Conservation (phyloP, 2,329 filamentous ascomycete species). For the Helotiales sp. region DNA sequence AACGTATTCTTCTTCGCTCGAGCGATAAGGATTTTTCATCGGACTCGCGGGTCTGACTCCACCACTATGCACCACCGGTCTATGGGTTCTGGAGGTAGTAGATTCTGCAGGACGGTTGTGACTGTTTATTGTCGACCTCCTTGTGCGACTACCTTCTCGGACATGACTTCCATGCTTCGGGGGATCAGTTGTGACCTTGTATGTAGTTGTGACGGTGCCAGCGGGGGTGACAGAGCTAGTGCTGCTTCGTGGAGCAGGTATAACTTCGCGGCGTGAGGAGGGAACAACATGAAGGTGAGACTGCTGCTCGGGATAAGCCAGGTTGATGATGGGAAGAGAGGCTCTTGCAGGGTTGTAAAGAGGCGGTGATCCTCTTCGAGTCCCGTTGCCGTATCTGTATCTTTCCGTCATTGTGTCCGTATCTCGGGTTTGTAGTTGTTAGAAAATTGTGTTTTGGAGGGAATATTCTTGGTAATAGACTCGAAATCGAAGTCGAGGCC, state of each 20-base stretch:
- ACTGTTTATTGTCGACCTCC: constrained; percentile 51
- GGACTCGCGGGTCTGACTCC: constrained; percentile 47
- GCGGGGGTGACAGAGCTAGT: constrained; percentile 31
- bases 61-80: constrained; percentile 30
- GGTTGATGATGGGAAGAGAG: constrained; percentile 51
- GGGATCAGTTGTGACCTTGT: constrained; percentile 55
- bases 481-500: background rate
- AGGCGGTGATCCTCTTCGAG: constrained; percentile 43
- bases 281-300: constrained; percentile 55
- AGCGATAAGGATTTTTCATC: constrained; percentile 51
- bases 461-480: background rate
- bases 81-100: constrained; percentile 48
- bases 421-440: too few species aligned
- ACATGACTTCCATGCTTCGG: constrained; percentile 47
- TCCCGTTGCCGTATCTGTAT: constrained; percentile 42
- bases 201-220: constrained; percentile 51
- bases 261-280: constrained; percentile 36
- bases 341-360: constrained; percentile 50
- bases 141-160: constrained; percentile 49
- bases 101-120: constrained; percentile 48
- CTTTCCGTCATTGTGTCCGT: constrained; percentile 46
- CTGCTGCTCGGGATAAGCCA: constrained; percentile 13
- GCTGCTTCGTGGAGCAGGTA: constrained; percentile 38
- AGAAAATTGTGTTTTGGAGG: background rate
- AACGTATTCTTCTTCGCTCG: constrained; percentile 55